phyloP scores from a whole-genome alignment of 768 basidiomycete species.

The Daedalea quercina region DNA sequence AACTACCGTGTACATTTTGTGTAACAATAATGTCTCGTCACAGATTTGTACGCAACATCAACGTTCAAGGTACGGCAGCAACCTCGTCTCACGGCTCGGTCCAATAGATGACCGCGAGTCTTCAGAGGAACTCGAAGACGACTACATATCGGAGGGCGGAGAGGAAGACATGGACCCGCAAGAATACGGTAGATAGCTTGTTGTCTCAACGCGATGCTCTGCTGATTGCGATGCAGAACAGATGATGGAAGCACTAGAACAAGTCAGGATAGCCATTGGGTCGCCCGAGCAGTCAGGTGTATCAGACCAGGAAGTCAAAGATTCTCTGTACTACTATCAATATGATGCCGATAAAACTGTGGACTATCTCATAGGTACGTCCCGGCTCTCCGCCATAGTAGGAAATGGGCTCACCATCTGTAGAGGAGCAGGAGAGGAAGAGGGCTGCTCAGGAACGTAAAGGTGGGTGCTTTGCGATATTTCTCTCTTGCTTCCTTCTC shows the following conservation, averaged over 20 bases:
- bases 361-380: slow-evolving; percentile 67
- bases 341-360: slow-evolving; percentile 80
- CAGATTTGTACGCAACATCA: slow-evolving; percentile 79
- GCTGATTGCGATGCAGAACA: slow-evolving; percentile 33
- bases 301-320: slow-evolving; percentile 68
- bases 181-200: slow-evolving; percentile 73
- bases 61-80: slow-evolving; percentile 53
- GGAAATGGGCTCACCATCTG: neutral
- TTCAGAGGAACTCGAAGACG: slow-evolving; percentile 84
- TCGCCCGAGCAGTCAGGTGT: slow-evolving; percentile 57
- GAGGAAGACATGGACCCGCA: slow-evolving; percentile 78
- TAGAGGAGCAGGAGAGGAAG: slow-evolving; percentile 67
- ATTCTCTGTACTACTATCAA: slow-evolving; percentile 80
- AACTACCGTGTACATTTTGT: no score
- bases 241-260: slow-evolving; percentile 65
- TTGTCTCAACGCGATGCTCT: neutral
- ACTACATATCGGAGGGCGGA: slow-evolving; percentile 69
- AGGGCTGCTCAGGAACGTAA: slow-evolving; percentile 64
- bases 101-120: slow-evolving; percentile 1
- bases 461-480: slow-evolving; percentile 57
- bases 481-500: neutral
- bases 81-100: neutral
- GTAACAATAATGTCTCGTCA: slow-evolving; percentile 75
- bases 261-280: slow-evolving; percentile 65
- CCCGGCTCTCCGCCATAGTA: neutral